These are phyloP conservation scores for Firmiana major DNA, from an alignment of 345 rosid genomes.

Conservation along the genomic window DNA sequence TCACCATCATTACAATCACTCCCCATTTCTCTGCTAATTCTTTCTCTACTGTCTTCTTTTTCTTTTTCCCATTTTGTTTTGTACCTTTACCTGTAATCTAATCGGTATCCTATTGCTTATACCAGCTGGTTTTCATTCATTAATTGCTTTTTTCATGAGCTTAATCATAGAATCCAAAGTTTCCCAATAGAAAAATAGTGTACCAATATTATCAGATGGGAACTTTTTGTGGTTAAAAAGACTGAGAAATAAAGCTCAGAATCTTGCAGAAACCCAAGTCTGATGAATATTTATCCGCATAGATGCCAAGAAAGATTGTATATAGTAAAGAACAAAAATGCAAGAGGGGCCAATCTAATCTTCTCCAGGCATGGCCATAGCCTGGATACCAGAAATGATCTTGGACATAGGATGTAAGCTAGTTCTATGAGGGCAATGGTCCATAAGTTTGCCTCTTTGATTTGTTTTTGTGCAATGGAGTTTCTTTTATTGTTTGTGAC, in stretches of 20 bases:
- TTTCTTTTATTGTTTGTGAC: not conserved
- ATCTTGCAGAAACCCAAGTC: not conserved
- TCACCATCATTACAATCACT: constrained; percentile 13
- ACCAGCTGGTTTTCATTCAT: not conserved
- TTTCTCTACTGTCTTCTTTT: not conserved
- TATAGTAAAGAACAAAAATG: not conserved
- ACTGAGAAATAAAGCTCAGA: not conserved
- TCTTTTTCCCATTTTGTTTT: too few species aligned
- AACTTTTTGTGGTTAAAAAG: not conserved
- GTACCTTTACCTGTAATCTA: not conserved
- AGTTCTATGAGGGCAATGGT: not conserved
- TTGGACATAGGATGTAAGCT: not conserved
- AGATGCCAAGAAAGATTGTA: not conserved
- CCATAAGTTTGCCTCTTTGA: not conserved
- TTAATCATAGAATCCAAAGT: constrained; percentile 10
- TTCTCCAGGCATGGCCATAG: not conserved
- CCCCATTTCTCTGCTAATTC: not conserved
- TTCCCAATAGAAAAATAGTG: not conserved
- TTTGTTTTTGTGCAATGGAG: not conserved
- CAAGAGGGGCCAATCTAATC: not conserved
- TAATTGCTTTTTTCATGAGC: not conserved
- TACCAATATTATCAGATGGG: not conserved
- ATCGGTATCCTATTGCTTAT: not conserved
- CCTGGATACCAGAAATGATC: not conserved
- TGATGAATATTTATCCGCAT: not conserved